These are phyloP conservation scores for Botrytis aclada DNA, from an alignment of 2,329 filamentous ascomycete genomes.

Conservation along the genomic window DNA sequence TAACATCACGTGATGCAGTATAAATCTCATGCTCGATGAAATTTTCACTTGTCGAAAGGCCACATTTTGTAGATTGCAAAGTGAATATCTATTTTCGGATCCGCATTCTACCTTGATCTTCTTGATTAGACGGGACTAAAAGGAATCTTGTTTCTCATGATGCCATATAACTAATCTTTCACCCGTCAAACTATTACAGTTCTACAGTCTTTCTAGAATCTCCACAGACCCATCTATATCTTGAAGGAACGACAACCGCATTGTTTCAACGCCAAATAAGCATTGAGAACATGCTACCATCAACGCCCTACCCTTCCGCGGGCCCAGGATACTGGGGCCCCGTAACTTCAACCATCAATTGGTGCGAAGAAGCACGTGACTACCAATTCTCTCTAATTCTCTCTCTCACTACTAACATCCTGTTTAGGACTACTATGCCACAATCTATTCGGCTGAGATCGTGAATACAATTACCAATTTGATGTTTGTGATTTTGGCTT, in stretches of 20 bases:
- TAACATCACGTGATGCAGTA: not conserved
- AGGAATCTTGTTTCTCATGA: not conserved
- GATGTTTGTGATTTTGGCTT: conserved; percentile 6
- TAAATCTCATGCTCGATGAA: not conserved
- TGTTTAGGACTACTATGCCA: not conserved
- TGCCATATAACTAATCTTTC: not conserved
- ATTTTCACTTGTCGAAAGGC: not conserved
- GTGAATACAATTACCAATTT: conserved; percentile 3
- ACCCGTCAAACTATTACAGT: not conserved
- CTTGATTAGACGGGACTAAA: not conserved
- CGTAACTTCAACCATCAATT: conserved; percentile 4
- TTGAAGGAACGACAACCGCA: not conserved
- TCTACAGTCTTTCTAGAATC: not conserved
- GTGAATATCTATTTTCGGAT: not conserved
- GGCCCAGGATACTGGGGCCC: conserved; percentile 5
- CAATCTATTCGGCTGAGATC: not conserved
- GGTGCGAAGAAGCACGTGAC: conserved; percentile 8
- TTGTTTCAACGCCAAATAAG: not conserved
- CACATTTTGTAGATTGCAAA: not conserved
- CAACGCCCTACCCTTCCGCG: not conserved
- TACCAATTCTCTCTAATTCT: not conserved
- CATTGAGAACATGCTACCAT: not conserved
- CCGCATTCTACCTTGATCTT: no score
- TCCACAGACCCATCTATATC: not conserved
- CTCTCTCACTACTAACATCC: not conserved